Base-by-base conservation (phyloP, 2,329 filamentous ascomycete genomes). In the Fusarium praegraminearum region DNA sequence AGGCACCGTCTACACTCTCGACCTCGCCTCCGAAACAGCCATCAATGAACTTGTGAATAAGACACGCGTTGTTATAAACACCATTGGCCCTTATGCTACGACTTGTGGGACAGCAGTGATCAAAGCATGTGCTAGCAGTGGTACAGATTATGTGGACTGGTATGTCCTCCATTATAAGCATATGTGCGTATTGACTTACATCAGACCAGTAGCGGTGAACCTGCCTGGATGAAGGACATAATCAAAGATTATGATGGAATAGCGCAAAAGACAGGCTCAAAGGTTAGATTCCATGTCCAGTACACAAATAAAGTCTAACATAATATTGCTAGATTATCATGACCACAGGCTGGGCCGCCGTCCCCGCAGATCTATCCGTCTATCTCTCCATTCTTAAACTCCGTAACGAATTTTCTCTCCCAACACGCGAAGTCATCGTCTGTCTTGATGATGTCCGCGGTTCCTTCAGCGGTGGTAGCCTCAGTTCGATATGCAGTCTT, bases 111-210 rank as follows among this genome's bases (percentile, higher is more conserved):
- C 62, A 3, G 22, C 58, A 3, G 58, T 73, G 15, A 70, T 73
- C 7, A 65, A 59, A 30, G 62, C 66, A 0, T 73, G 71, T 45
- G 61, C 68, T 16, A 62, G 70, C 38, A 73, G 65, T 9, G 71
- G 71, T 11, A 72, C 61, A 18, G 58, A 69, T 40, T 73, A 72
- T 28, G 67, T 73, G 18, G 71, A 73, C 52, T 72, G 71, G 71
- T 69, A 52, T 28, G 44, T 40, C 15, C 18, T 20, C 15, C 24
- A 32, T 3, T 32, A 15, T 44, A 26, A 10, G 20, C 26, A 22
- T 3, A 4, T 5, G 24, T 28, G n/a, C 32, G 28, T 32, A 11
- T 16, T 3, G 22, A 40, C 50, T 67, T 62, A 67, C 46, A 62
- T 41, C n/a, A 7, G n/a, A 30, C 30, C 28, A 72, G 69, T 16